Base-by-base conservation (phyloP, 2,329 filamentous ascomycete species). In the Colletotrichum aenigma region DNA sequence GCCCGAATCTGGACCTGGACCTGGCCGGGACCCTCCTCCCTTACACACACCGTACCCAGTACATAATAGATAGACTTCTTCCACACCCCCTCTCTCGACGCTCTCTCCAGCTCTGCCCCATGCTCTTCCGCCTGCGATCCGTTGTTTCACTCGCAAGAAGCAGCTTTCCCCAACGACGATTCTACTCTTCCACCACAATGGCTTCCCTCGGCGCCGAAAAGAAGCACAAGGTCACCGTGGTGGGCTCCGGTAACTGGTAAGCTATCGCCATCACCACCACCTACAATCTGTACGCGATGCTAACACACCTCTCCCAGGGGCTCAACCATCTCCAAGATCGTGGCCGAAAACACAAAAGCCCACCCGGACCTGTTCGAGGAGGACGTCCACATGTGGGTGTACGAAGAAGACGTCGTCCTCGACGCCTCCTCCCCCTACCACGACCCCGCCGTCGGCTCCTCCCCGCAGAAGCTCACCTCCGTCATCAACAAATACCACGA, bases 301-400 rank as follows among this genome's bases (percentile, higher is more conserved):
- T 65, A 38, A 36, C 66, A 34, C 26, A 80, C 69, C 21, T 65
- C 77, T 78, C 70, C 43, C 76, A 97, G 95, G 96, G 97, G 97
- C 81, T 98, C 96, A 76, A 98, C 97, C 75, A 98, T 99, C 86
- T 93, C 96, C 84, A 99, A 99, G 87, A 97, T 99, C 77, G 91
- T 98, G 68, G 96, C 96, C 80, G 96, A 99, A 86, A 99, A 98
- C 87, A 94, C 95, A 48, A 92, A 91, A 77, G 92, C 90, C 78
- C 89, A 98, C 86, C 90, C 93, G 12, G 91, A 95, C 34, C 83
- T 98, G 60, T 99, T 98, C 83, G 95, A 98, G 82, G 88, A 93
- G 83, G 89, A 95, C 77, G 96, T 99, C 68, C 95, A 98, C 86
- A 98, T 99, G 97, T 99, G 97, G 97, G 97, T 99, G 82, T 98